Conservation (phyloP, 176 grass and related monocot species). For the Eleusine coracana region DNA sequence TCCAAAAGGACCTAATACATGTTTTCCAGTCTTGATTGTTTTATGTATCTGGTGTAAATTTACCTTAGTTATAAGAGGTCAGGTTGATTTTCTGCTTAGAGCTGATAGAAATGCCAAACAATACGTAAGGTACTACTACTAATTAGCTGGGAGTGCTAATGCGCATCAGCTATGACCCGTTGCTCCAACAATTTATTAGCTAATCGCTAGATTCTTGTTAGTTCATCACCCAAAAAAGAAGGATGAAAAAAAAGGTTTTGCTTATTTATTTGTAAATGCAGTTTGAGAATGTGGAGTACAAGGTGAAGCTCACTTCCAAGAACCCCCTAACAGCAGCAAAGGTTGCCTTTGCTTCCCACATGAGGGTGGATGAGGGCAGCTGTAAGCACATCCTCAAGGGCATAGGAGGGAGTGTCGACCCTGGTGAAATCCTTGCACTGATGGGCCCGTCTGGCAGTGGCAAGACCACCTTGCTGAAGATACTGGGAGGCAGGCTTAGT, state of each 20-base stretch:
- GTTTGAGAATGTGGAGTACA: constrained; percentile 98
- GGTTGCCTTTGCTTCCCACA: constrained; percentile 41
- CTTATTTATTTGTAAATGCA: constrained; percentile 21
- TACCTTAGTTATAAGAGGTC: background rate
- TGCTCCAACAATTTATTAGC: constrained; percentile 1
- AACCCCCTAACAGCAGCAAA: constrained; percentile 66
- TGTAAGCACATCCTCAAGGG: constrained; percentile 88
- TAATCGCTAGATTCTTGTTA: constrained; percentile 3
- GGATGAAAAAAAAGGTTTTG: background rate
- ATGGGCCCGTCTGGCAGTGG: constrained; percentile 96
- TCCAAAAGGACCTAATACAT: background rate
- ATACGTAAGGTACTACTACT: constrained; percentile 1
- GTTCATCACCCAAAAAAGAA: background rate
- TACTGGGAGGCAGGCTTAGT: constrained; percentile 72
- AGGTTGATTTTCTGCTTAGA: background rate
- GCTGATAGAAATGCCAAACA: background rate
- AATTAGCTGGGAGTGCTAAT: background rate
- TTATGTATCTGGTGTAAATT: background rate
- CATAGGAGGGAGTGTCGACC: constrained; percentile 74
- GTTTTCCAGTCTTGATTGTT: background rate
- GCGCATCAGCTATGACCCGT: background rate
- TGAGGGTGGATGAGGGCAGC: constrained; percentile 55
- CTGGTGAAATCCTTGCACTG: constrained; percentile 84
- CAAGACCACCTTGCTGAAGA: constrained; percentile 90
- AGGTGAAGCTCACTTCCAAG: constrained; percentile 55